Conservation (phyloP, 805 yeast species). For the Tetrapisispora pingtungensis region DNA sequence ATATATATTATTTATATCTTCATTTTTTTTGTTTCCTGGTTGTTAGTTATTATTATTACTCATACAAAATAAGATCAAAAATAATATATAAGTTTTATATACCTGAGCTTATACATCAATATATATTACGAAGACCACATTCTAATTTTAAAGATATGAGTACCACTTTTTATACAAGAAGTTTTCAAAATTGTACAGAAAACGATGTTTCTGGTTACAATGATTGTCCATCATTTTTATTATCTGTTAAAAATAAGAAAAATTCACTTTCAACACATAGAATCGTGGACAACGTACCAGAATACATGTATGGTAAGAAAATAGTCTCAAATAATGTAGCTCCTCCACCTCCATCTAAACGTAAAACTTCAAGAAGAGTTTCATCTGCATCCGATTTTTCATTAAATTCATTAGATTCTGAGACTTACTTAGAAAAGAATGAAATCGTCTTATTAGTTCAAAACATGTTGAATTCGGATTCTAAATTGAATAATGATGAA, state of each 20-base stretch:
- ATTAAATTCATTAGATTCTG: not conserved
- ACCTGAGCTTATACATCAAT: too few species aligned
- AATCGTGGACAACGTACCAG: slow-evolving; percentile 2
- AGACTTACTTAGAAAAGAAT: slow-evolving; percentile 4
- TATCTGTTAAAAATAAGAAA: not conserved
- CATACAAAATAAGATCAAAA: too few species aligned
- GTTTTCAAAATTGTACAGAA: slow-evolving; percentile 34
- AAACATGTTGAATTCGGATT: slow-evolving; percentile 19
- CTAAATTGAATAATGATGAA: slow-evolving; percentile 34
- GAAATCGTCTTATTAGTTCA: slow-evolving; percentile 18
- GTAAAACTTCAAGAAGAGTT: slow-evolving; percentile 1
- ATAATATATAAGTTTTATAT: too few species aligned
- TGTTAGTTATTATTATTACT: too few species aligned
- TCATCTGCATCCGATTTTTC: slow-evolving; percentile 1
- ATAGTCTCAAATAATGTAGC: not conserved
- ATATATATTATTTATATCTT: too few species aligned
- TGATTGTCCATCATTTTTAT: slow-evolving; percentile 32
- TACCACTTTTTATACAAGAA: slow-evolving; percentile 10
- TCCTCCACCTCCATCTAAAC: slow-evolving; percentile 4
- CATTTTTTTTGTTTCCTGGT: too few species aligned
- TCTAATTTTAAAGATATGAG: not conserved
- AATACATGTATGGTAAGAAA: slow-evolving; percentile 5
- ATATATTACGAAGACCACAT: too few species aligned
- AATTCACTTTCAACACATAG: not conserved
- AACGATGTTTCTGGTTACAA: slow-evolving; percentile 36